These are phyloP conservation scores for Solanum hybrid DNA, from an alignment of 305 asterid species.

Conservation along the genomic window DNA sequence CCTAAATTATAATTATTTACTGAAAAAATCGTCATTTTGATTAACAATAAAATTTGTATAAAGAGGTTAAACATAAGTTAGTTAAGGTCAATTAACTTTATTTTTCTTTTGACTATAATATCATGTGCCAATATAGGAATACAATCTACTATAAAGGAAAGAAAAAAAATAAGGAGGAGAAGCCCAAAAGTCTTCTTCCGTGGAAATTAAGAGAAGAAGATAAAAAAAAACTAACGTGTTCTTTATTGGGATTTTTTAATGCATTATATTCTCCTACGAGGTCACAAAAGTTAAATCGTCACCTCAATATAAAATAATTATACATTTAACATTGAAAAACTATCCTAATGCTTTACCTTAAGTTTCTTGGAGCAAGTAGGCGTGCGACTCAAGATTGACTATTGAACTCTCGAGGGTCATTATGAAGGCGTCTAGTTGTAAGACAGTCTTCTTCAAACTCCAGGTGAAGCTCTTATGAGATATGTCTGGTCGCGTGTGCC, in stretches of 20 bases:
- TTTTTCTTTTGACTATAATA: neutral
- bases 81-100: neutral
- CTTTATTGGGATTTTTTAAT: neutral
- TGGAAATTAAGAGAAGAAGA: neutral
- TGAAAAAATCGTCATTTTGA: neutral
- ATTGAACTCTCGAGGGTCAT: neutral
- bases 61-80: neutral
- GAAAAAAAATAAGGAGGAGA: neutral
- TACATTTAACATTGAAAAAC: no score
- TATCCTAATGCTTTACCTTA: no score
- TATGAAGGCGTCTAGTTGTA: no score
- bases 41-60: neutral
- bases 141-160: neutral
- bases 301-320: neutral
- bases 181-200: neutral
- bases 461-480: neutral
- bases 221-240: neutral
- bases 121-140: neutral
- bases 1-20: no score
- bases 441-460: no score
- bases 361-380: neutral
- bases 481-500: no score
- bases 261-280: neutral
- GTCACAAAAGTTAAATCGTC: neutral
- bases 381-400: neutral